Conservation (phyloP, 192 early-diverging fungal species). For the Umbelopsis ramanniana region DNA sequence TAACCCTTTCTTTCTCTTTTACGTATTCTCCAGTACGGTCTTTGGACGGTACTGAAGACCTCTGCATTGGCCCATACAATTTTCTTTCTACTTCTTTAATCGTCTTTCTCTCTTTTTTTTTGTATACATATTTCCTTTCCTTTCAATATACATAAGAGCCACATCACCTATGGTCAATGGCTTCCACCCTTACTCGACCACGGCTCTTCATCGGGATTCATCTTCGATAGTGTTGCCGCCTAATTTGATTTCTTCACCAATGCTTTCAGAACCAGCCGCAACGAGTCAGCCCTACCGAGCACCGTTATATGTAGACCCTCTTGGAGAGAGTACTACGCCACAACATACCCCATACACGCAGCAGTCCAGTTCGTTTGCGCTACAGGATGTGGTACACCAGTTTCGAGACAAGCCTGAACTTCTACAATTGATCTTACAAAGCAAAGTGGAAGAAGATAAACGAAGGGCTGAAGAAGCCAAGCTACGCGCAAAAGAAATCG, state of each 20-base stretch:
- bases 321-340: neutral
- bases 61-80: neutral
- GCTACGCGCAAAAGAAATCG: conserved; percentile 51
- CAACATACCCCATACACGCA: conserved; percentile 1
- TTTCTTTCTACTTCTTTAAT: conserved; percentile 1
- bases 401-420: conserved; percentile 57
- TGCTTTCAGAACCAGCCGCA: neutral
- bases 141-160: neutral
- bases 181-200: neutral
- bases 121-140: neutral
- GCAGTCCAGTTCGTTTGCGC: conserved; percentile 36
- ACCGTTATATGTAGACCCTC: neutral
- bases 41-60: neutral
- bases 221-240: conserved; percentile 7
- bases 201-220: neutral
- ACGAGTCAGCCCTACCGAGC: neutral
- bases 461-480: conserved; percentile 60
- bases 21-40: conserved; percentile 3
- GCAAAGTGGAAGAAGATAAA: conserved; percentile 62
- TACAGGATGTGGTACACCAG: conserved; percentile 52
- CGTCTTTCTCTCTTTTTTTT: neutral
- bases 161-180: conserved; percentile 7
- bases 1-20: neutral
- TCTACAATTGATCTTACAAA: conserved; percentile 53
- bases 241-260: neutral